A percentile compares a stretch with the other conserved stretches of the same genome.
Evolutionary conservation across 2,329 filamentous ascomycete species (phyloP).

Genomic region (Sporothrix phasma): DNA sequence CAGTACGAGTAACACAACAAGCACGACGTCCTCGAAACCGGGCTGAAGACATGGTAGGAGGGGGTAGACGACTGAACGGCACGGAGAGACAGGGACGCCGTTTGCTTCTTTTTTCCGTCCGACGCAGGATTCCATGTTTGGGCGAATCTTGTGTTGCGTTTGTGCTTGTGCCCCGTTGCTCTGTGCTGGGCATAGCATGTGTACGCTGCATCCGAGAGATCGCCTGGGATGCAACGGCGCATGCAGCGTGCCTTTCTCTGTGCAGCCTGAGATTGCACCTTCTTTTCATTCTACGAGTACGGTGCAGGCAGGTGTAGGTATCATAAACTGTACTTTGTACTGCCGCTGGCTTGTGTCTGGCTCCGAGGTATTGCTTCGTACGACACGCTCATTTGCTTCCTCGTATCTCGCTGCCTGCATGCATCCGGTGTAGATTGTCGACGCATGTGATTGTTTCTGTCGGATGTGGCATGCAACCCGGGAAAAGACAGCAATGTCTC

Average conservation of each 20-base stretch:
- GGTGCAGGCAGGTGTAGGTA: background rate
- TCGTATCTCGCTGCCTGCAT: slow-evolving; percentile 3
- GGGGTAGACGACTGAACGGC: background rate
- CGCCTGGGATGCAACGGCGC: background rate
- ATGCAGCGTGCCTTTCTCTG: background rate
- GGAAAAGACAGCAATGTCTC: no score
- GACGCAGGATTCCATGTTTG: no score
- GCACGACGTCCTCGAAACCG: no score
- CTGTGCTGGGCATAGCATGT: no score
- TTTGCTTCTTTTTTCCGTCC: background rate
- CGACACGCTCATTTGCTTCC: background rate
- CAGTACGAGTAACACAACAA: background rate
- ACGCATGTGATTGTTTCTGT: background rate
- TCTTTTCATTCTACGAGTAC: no score
- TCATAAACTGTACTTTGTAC: background rate
- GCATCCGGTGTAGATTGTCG: slow-evolving; percentile 1
- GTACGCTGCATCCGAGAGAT: background rate
- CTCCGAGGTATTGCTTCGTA: background rate
- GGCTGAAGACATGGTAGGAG: background rate
- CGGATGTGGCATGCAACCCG: no score
- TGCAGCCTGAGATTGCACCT: background rate
- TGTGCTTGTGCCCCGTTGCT: background rate
- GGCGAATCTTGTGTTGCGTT: no score
- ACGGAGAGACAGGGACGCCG: background rate
- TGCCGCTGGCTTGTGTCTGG: background rate